Conservation (phyloP, 2,329 filamentous ascomycete genomes). For the Boeremia exigua region DNA sequence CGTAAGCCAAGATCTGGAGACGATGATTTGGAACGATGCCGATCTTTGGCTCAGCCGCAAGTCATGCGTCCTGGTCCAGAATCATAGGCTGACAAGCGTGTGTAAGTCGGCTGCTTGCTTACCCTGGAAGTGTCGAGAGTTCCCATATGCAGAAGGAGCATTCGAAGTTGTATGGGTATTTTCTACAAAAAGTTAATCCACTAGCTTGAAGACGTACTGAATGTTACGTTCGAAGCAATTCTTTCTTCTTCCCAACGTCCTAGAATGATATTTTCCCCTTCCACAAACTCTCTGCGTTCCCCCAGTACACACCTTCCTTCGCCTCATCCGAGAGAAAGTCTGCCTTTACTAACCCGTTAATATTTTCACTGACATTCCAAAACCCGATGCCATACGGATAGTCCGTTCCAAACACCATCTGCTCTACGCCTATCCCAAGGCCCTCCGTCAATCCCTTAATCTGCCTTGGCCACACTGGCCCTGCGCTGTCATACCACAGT, state of each 20-base stretch:
- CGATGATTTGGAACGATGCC: slow-evolving; percentile 13
- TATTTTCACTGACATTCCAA: slow-evolving; percentile 45
- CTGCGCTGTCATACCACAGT: slow-evolving; percentile 49
- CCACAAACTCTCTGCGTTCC: slow-evolving; percentile 39
- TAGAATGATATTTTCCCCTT: slow-evolving; percentile 24
- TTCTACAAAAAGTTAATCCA: no score
- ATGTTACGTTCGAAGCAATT: no score
- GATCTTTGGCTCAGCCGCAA: slow-evolving; percentile 15
- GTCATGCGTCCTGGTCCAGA: slow-evolving; percentile 7
- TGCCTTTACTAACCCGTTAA: slow-evolving; percentile 34
- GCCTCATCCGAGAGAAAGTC: slow-evolving; percentile 28
- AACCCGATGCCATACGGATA: slow-evolving; percentile 49
- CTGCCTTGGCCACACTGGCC: slow-evolving; percentile 46
- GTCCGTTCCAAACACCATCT: slow-evolving; percentile 48
- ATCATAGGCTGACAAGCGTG: slow-evolving; percentile 3
- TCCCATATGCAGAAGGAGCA: no score
- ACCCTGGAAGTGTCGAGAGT: no score
- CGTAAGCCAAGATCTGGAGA: slow-evolving; percentile 1
- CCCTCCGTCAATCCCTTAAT: slow-evolving; percentile 44
- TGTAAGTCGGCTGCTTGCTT: slow-evolving; percentile 10
- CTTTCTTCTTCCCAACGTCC: no score
- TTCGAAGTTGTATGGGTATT: no score
- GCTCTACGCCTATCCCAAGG: slow-evolving; percentile 30
- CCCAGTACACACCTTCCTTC: slow-evolving; percentile 36
- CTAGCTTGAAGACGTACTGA: no score